Percentiles rank a stretch among this genome's conserved stretches.
Conservation (phyloP, 2,329 filamentous ascomycete genomes). For the Bertia moriformis region DNA sequence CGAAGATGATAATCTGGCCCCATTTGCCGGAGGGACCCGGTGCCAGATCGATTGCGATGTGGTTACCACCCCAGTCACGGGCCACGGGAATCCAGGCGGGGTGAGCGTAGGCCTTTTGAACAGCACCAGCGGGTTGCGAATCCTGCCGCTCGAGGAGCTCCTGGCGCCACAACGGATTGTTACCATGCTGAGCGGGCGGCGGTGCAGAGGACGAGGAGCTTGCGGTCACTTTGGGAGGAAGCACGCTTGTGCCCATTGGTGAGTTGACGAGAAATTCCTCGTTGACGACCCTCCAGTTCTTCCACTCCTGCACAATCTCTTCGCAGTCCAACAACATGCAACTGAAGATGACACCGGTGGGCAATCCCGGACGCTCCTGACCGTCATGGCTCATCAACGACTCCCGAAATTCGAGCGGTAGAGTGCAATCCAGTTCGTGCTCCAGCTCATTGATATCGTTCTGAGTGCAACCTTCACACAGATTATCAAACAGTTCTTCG, state of each 20-base stretch:
- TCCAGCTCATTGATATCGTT: constrained; percentile 97
- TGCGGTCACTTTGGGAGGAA: constrained; percentile 29
- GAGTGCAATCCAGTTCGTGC: constrained; percentile 83
- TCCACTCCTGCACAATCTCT: constrained; percentile 95
- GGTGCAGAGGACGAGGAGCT: constrained; percentile 56
- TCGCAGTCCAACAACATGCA: constrained; percentile 95
- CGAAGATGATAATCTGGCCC: constrained; percentile 94
- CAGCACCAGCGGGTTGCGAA: constrained; percentile 69
- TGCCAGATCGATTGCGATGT: constrained; percentile 81
- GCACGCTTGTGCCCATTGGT: constrained; percentile 44
- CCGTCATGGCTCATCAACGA: constrained; percentile 85
- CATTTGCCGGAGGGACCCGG: constrained; percentile 81
- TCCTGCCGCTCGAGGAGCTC: constrained; percentile 75
- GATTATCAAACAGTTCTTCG: constrained; percentile 81
- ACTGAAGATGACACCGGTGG: constrained; percentile 84
- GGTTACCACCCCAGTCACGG: constrained; percentile 97
- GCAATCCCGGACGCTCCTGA: constrained; percentile 83
- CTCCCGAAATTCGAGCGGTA: constrained; percentile 85
- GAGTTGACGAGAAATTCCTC: constrained; percentile 67
- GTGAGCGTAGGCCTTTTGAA: constrained; percentile 88
- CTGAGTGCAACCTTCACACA: constrained; percentile 78
- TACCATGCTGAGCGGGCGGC: constrained; percentile 28
- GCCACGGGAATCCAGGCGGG: constrained; percentile 90
- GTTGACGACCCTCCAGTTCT: constrained; percentile 88
- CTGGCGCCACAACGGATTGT: constrained; percentile 62